Evolutionary conservation across 352 stramenopile species (phyloP).

Genomic region (Peronosclerospora sorghi): DNA sequence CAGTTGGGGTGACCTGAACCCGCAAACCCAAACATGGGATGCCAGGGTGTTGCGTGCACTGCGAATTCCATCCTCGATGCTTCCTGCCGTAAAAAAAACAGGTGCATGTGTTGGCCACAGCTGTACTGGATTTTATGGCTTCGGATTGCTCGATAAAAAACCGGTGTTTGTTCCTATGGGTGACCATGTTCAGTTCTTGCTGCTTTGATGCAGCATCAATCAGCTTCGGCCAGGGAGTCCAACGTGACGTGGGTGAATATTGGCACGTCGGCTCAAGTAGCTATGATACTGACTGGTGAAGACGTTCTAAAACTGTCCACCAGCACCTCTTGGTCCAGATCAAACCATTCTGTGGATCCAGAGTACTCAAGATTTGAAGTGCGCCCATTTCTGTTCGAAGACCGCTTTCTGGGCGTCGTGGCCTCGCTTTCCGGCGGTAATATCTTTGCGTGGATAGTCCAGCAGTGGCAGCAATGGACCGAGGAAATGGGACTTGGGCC

Average conservation of each 20-base stretch:
- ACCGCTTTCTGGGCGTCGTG: conserved; percentile 54
- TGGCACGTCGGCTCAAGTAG: conserved; percentile 70
- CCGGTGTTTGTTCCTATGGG: conserved; percentile 59
- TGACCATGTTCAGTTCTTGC: conserved; percentile 63
- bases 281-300: conserved; percentile 39
- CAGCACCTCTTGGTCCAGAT: neutral
- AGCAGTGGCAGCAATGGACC: conserved; percentile 44
- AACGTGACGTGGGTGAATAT: conserved; percentile 64
- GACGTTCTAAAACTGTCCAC: conserved; percentile 18
- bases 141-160: conserved; percentile 21
- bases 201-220: conserved; percentile 24
- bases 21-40: conserved; percentile 35
- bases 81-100: conserved; percentile 47
- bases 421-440: conserved; percentile 73
- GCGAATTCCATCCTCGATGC: conserved; percentile 40
- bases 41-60: conserved; percentile 31
- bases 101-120: conserved; percentile 37
- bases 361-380: conserved; percentile 49
- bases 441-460: conserved; percentile 55
- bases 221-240: conserved; percentile 8
- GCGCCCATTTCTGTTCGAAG: conserved; percentile 47
- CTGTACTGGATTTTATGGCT: conserved; percentile 9
- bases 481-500: conserved; percentile 30
- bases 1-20: conserved; percentile 62
- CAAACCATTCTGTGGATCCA: neutral